These are phyloP conservation scores for Calocybe gambosa DNA, from an alignment of 1,284 basidiomycete species.

Conservation along the genomic window DNA sequence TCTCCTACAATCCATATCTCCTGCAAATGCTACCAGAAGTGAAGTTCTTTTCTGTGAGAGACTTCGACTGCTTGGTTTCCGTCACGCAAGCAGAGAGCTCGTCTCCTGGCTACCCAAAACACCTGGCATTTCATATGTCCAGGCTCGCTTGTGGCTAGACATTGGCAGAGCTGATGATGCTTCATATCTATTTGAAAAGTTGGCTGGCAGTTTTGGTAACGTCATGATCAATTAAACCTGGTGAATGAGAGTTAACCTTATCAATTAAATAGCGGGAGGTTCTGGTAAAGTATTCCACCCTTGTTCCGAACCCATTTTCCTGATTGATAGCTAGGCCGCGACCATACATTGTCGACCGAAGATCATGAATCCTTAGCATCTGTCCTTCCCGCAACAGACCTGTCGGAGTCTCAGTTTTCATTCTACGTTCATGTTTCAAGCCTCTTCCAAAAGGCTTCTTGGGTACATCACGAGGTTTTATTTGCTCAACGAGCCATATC, in stretches of 20 bases:
- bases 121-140: constrained; percentile 70
- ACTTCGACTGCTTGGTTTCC: constrained; percentile 62
- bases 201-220: constrained; percentile 78
- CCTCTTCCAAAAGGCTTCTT: constrained; percentile 59
- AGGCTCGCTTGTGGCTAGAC: constrained; percentile 62
- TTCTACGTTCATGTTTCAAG: constrained; percentile 77
- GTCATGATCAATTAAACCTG: constrained; percentile 7
- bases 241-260: not conserved
- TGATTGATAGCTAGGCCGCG: constrained; percentile 35
- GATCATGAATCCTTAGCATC: constrained; percentile 57
- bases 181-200: constrained; percentile 60
- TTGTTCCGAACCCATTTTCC: no score
- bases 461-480: constrained; percentile 57
- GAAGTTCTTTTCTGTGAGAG: constrained; percentile 71
- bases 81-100: constrained; percentile 56
- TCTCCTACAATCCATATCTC: constrained; percentile 58
- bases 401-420: constrained; percentile 56
- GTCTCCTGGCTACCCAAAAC: constrained; percentile 72
- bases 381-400: constrained; percentile 54
- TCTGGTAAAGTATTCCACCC: constrained; percentile 6
- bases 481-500: constrained; percentile 78
- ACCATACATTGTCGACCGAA: constrained; percentile 48
- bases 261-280: constrained; percentile 6
- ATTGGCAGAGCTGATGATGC: constrained; percentile 75
- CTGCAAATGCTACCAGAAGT: constrained; percentile 54